These are phyloP conservation scores for Diaporthe citriasiana DNA, from an alignment of 2,329 filamentous ascomycete genomes.

Conservation along the genomic window DNA sequence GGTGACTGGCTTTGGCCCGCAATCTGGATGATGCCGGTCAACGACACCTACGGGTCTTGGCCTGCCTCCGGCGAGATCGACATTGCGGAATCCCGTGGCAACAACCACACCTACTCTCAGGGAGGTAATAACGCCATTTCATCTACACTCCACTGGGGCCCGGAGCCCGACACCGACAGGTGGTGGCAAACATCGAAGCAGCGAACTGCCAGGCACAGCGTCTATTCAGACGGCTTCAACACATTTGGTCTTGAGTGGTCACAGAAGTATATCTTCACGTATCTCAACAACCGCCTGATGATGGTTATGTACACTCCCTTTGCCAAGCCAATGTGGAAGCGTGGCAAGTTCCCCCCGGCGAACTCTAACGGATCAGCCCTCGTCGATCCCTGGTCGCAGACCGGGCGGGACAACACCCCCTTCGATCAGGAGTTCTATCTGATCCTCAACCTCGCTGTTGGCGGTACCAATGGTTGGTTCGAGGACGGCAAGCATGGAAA, in stretches of 20 bases:
- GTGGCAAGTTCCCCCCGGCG: slow-evolving; percentile 75
- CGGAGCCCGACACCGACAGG: slow-evolving; percentile 77
- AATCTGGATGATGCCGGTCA: slow-evolving; percentile 89
- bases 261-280: slow-evolving; percentile 89
- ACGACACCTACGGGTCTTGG: slow-evolving; percentile 82
- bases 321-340: slow-evolving; percentile 75
- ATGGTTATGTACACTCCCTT: slow-evolving; percentile 87
- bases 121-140: slow-evolving; percentile 87
- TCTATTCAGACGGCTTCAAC: slow-evolving; percentile 78
- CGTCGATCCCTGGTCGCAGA: slow-evolving; percentile 73
- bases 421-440: slow-evolving; percentile 85
- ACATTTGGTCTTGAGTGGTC: slow-evolving; percentile 89
- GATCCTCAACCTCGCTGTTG: slow-evolving; percentile 82
- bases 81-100: slow-evolving; percentile 84
- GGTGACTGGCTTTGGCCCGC: slow-evolving; percentile 94
- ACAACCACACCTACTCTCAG: slow-evolving; percentile 81
- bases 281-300: slow-evolving; percentile 83
- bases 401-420: slow-evolving; percentile 73
- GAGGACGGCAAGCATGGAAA: slow-evolving; percentile 78
- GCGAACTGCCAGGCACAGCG: slow-evolving; percentile 79
- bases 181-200: slow-evolving; percentile 90
- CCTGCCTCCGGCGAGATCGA: slow-evolving; percentile 87
- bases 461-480: slow-evolving; percentile 88
- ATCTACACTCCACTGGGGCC: slow-evolving; percentile 87
- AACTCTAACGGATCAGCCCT: slow-evolving; percentile 76